phyloP scores from a whole-genome alignment of 169 alveolate species.

The Plasmodium berghei region DNA sequence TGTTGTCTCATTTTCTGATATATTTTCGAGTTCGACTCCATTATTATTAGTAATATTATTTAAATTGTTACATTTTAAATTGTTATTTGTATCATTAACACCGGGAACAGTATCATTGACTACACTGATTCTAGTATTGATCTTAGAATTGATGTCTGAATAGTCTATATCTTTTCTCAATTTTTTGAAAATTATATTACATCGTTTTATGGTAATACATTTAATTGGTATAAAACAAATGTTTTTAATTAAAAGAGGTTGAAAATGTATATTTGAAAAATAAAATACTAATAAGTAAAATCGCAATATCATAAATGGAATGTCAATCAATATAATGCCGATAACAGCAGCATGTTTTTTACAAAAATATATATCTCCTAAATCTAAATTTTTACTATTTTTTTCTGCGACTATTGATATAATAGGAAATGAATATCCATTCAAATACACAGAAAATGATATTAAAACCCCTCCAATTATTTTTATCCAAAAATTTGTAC shows the following conservation, averaged over 20 bases:
- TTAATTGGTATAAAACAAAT: slow-evolving; percentile 63
- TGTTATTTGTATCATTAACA: background rate
- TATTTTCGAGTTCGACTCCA: background rate
- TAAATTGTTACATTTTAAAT: background rate
- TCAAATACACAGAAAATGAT: slow-evolving; percentile 48
- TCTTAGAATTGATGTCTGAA: slow-evolving; percentile 4
- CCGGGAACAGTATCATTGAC: background rate
- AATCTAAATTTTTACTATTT: slow-evolving; percentile 53
- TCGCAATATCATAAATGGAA: slow-evolving; percentile 57
- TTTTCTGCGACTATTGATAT: slow-evolving; percentile 55
- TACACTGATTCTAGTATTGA: background rate
- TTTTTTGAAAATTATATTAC: slow-evolving; percentile 42
- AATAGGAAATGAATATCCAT: slow-evolving; percentile 67
- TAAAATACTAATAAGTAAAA: slow-evolving; percentile 43
- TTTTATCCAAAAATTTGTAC: slow-evolving; percentile 69
- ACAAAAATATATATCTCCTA: slow-evolving; percentile 66
- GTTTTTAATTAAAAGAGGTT: slow-evolving; percentile 56
- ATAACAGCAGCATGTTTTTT: slow-evolving; percentile 66
- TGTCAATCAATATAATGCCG: slow-evolving; percentile 45
- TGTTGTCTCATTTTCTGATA: background rate
- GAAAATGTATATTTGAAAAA: slow-evolving; percentile 46
- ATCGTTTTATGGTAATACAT: slow-evolving; percentile 36
- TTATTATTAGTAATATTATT: background rate
- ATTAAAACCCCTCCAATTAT: slow-evolving; percentile 64
- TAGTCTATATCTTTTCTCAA: slow-evolving; percentile 30